Evolutionary conservation across 164 flowering plant genomes (phyloP).

Genomic region (Buxus sempervirens): DNA sequence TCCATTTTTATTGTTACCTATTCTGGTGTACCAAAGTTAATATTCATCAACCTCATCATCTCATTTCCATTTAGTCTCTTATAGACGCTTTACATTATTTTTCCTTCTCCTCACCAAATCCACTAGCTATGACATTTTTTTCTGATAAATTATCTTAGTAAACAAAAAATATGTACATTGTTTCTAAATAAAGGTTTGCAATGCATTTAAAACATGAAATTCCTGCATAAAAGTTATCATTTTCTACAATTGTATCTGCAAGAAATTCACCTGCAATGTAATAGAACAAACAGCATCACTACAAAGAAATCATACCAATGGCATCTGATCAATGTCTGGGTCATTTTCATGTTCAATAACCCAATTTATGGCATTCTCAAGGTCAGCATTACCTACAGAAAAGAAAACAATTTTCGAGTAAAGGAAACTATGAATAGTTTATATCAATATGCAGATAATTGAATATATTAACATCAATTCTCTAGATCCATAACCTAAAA

Average conservation of each 20-base stretch:
- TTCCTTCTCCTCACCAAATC: too few relatives aligned
- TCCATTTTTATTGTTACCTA: too few relatives aligned
- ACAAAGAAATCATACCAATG: slow-evolving; percentile 52
- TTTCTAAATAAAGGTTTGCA: too few relatives aligned
- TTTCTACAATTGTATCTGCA: neutral
- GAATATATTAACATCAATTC: neutral
- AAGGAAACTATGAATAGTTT: neutral
- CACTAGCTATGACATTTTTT: too few relatives aligned
- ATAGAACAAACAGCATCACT: neutral
- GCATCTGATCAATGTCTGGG: slow-evolving; percentile 87
- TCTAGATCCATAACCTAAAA: neutral
- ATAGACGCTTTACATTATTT: too few relatives aligned
- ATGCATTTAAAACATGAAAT: too few relatives aligned
- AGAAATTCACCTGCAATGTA: neutral
- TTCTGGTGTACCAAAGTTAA: too few relatives aligned
- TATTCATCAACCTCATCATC: too few relatives aligned
- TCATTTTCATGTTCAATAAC: slow-evolving; percentile 94
- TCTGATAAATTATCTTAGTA: too few relatives aligned
- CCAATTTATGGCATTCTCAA: slow-evolving; percentile 93
- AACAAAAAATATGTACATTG: too few relatives aligned
- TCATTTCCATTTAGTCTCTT: too few relatives aligned
- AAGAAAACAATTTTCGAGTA: slow-evolving; percentile 6
- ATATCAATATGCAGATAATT: too few relatives aligned
- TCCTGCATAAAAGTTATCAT: neutral
- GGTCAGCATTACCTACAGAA: slow-evolving; percentile 60